Evolutionary conservation across 2,329 filamentous ascomycete species (phyloP), one percentile per base, ranked within the genome.

Genomic region (Periconia sp.): DNA sequence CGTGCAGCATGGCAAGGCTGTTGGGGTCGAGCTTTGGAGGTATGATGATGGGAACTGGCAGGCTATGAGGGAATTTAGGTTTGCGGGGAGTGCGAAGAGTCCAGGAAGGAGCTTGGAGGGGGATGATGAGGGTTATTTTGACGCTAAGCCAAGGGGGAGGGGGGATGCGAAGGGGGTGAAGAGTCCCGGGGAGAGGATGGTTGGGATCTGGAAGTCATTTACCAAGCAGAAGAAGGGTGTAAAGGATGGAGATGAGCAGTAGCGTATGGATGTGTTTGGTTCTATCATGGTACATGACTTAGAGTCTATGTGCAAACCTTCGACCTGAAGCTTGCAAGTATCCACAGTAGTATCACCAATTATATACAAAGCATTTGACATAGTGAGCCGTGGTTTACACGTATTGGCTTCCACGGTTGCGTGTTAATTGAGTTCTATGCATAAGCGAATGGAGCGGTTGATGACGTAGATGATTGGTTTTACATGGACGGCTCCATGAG

Each of bases 1-100:
- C 19, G 56, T 56, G 3, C 59, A 65, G 37, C 54, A 57, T 22
- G 72, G 73, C 0, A 54, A 45, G 16, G 73, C 63, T 3, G 46
- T 66, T 32, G 73, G 74, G 0, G 42, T 75, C 30, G 66, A 65
- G 5, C 48, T 77, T 12, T 76, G 72, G 69, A 64, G 56, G 41
- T 75, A 76, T 56, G 16, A 15, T 11, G 67, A 72, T 23, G 73
- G 72, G 3, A 61, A 59, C 18, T 77, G 73, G 74, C 62, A 61
- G 21, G 73, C 63, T 52, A 54, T 60, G 9, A 56, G 57, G 36
- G 60, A 66, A 34, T 75, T 70, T 43, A 46, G 44, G 5, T 75
- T 76, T 48, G 28, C 13, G 21, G 35, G 21, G 26, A 32, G 15
- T 29, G 28, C 11, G n/a, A n/a, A n/a, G n/a, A n/a, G n/a, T n/a